Conservation (phyloP, 2,329 filamentous ascomycete species). For the Geosmithia morbida region DNA sequence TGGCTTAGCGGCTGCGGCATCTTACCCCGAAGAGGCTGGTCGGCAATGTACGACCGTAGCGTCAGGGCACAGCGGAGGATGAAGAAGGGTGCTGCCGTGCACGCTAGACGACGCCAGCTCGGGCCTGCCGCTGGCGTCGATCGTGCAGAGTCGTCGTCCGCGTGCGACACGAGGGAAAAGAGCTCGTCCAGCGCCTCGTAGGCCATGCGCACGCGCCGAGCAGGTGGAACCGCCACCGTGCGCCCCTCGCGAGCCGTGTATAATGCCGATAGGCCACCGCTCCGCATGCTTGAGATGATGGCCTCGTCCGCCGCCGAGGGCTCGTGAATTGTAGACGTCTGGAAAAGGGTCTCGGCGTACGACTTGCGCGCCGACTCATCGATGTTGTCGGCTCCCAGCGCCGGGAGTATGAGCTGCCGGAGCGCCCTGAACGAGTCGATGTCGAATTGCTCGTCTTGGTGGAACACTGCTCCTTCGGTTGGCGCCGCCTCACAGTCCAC, state of each 20-base stretch:
- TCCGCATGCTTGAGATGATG: conserved; percentile 30
- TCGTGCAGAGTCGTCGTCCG: conserved; percentile 19
- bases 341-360: conserved; percentile 67
- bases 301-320: conserved; percentile 39
- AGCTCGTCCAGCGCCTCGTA: conserved; percentile 74
- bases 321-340: conserved; percentile 65
- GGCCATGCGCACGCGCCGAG: conserved; percentile 54
- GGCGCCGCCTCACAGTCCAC: conserved; percentile 41
- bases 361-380: conserved; percentile 50
- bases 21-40: conserved; percentile 76
- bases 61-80: conserved; percentile 70
- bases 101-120: conserved; percentile 48
- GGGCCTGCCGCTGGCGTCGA: conserved; percentile 7
- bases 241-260: conserved; percentile 54
- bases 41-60: conserved; percentile 73
- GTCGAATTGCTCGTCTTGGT: conserved; percentile 67
- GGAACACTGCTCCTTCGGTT: conserved; percentile 28
- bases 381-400: conserved; percentile 52
- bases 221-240: conserved; percentile 53
- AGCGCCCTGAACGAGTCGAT: conserved; percentile 58
- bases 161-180: conserved; percentile 44
- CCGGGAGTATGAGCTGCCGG: conserved; percentile 57
- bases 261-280: conserved; percentile 40
- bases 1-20: conserved; percentile 82
- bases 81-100: conserved; percentile 64